Evolutionary conservation across 2,329 filamentous ascomycete genomes (phyloP).

Genomic region (Claviceps spartinae): DNA sequence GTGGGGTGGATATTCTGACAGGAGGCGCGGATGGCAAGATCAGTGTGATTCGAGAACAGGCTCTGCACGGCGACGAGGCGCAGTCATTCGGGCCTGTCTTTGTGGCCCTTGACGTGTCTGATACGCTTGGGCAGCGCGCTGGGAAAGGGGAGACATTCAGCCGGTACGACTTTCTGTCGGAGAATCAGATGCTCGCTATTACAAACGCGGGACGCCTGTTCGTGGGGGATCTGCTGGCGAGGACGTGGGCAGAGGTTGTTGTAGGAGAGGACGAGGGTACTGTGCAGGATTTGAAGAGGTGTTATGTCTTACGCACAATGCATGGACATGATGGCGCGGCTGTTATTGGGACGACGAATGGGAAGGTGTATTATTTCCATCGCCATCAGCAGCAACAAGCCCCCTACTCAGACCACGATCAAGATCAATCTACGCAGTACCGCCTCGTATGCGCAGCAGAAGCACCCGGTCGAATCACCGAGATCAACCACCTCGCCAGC

Average conservation of each 20-base stretch:
- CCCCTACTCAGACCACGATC: background rate
- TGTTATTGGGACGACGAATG: constrained; percentile 35
- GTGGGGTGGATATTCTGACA: constrained; percentile 41
- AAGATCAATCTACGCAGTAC: background rate
- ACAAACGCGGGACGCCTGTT: constrained; percentile 50
- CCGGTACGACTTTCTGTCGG: constrained; percentile 48
- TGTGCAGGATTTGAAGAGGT: constrained; percentile 27
- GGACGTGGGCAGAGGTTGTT: constrained; percentile 30
- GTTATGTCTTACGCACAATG: constrained; percentile 32
- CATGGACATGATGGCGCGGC: constrained; percentile 23
- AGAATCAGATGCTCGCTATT: constrained; percentile 37
- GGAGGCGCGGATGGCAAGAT: constrained; percentile 77
- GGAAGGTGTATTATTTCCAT: constrained; percentile 32
- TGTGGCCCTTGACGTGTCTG: constrained; percentile 18
- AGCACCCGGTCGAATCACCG: constrained; percentile 35
- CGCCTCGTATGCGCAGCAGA: constrained; percentile 21
- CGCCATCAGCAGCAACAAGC: too few relatives aligned
- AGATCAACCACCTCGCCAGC: constrained; percentile 29
- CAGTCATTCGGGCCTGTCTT: constrained; percentile 4
- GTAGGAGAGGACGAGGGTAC: constrained; percentile 16
- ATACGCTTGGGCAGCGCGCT: constrained; percentile 15
- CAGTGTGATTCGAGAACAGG: constrained; percentile 27
- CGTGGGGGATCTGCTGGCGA: constrained; percentile 23
- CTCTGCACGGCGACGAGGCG: background rate
- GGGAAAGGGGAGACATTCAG: constrained; percentile 31